Base-by-base conservation (phyloP, 192 early-diverging fungal species). In the Entophlyctis luteolus region DNA sequence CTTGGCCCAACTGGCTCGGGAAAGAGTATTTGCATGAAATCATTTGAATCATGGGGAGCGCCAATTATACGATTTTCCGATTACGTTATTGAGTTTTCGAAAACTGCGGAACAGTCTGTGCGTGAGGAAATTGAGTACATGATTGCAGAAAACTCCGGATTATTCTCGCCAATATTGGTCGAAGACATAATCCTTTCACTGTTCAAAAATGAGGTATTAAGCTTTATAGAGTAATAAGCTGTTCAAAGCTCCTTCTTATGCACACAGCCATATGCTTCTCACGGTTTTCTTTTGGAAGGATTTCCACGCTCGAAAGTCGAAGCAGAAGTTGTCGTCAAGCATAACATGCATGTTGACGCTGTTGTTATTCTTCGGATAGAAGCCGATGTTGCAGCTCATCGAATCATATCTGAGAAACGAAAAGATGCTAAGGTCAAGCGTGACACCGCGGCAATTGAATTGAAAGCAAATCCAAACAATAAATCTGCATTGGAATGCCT, bases 271-370 rank as follows among this genome's bases (percentile, higher is more conserved):
- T 81, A 76, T 58, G 67, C 60, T 2, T 53, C 74, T n/a, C 54
- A 65, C 14, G 83, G 83, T 14, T 84, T 80, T 49, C 22, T 84
- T 1, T 56, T 84, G 8, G 72, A 77, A 69, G 68, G 69, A 27
- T 84, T 84, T 53, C 82, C 82, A 36, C 31, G 49, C 1, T 75
- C 65, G 4, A 84, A 84, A 54, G 39, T 59, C 18, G 77, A 81
- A 4, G 35, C 68, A 10, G 79, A 81, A 42, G 66, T 71, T 4
- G 36, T 80, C 3, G 39, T 81, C 12, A 75, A 79, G 38, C 55
- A 77, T 49, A 55, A 68, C 29, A 53, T 77, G 18, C 50, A 72
- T 39, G 45, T 76, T 0, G 82, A 84, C 54, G 82, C 76, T 2
- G 73, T 79, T 45, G 65, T 81, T 4, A 36, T 71, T n/a, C 37